These are phyloP conservation scores for Pontederia paniculata DNA, from an alignment of 176 grass and related monocot species.

Conservation along the genomic window DNA sequence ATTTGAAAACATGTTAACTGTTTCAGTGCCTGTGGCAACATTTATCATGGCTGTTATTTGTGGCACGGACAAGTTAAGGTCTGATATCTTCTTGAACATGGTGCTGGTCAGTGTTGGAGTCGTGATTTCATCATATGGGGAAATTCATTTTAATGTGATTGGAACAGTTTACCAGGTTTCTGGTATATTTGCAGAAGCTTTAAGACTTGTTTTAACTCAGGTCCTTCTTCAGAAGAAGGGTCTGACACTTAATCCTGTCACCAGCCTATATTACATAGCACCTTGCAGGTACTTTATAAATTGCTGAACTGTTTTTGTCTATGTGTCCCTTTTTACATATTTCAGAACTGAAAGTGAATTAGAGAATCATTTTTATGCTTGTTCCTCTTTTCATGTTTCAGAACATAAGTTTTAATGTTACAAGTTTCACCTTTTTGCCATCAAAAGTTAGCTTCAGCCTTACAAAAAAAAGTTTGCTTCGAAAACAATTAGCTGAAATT, in stretches of 20 bases:
- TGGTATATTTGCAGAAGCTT: constrained; percentile 94
- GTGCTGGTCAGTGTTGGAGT: constrained; percentile 94
- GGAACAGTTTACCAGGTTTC: constrained; percentile 96
- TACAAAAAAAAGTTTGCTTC: no score
- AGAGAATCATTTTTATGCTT: no score
- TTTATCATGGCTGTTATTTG: constrained; percentile 94
- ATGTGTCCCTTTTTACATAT: no score
- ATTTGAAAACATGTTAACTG: constrained; percentile 18
- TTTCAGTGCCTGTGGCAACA: constrained; percentile 97
- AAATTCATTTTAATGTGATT: constrained; percentile 95
- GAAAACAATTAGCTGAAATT: no score
- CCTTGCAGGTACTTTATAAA: constrained; percentile 77
- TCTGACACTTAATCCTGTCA: constrained; percentile 91
- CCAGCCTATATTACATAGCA: constrained; percentile 98
- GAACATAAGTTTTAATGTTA: no score
- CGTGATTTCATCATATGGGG: constrained; percentile 90
- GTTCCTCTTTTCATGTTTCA: no score
- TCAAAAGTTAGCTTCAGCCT: no score
- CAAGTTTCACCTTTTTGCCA: no score
- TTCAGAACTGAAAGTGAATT: no score
- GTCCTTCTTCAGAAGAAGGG: constrained; percentile 99
- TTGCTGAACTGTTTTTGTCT: background rate
- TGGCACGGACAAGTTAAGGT: constrained; percentile 91
- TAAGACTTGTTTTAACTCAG: constrained; percentile 92
- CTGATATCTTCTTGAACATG: constrained; percentile 93